Conservation (phyloP, 169 alveolate species). For the Babesia microti region DNA sequence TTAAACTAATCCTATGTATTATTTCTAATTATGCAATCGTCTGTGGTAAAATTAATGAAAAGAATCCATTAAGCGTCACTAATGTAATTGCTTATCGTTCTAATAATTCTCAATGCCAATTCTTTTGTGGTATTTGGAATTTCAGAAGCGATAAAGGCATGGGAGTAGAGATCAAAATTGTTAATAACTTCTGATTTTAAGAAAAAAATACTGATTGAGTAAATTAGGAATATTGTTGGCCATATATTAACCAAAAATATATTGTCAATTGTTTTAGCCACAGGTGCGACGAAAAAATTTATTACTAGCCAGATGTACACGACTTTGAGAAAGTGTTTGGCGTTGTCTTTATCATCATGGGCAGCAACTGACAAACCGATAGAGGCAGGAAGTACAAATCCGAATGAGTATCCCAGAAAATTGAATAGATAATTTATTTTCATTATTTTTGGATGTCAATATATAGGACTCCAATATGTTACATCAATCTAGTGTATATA, state of each 20-base stretch:
- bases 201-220: constrained; percentile 20
- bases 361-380: constrained; percentile 33
- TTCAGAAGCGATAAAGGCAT: too few relatives aligned
- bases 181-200: constrained; percentile 18
- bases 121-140: too few relatives aligned
- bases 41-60: too few relatives aligned
- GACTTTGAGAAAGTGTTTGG: constrained; percentile 32
- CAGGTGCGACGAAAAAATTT: constrained; percentile 22
- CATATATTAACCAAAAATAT: constrained; percentile 13
- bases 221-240: constrained; percentile 24
- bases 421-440: constrained; percentile 5
- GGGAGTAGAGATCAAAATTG: constrained; percentile 10
- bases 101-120: too few relatives aligned
- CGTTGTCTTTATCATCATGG: constrained; percentile 10
- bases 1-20: too few relatives aligned
- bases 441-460: neutral
- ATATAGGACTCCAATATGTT: neutral
- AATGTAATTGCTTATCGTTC: too few relatives aligned
- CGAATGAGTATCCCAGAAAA: constrained; percentile 24
- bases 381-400: constrained; percentile 33
- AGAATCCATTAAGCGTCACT: too few relatives aligned
- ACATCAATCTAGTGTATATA: neutral
- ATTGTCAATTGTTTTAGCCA: constrained; percentile 6
- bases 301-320: constrained; percentile 22
- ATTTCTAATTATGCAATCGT: too few relatives aligned